Conservation (phyloP, 2,329 filamentous ascomycete species). For the Phyllachora maydis region DNA sequence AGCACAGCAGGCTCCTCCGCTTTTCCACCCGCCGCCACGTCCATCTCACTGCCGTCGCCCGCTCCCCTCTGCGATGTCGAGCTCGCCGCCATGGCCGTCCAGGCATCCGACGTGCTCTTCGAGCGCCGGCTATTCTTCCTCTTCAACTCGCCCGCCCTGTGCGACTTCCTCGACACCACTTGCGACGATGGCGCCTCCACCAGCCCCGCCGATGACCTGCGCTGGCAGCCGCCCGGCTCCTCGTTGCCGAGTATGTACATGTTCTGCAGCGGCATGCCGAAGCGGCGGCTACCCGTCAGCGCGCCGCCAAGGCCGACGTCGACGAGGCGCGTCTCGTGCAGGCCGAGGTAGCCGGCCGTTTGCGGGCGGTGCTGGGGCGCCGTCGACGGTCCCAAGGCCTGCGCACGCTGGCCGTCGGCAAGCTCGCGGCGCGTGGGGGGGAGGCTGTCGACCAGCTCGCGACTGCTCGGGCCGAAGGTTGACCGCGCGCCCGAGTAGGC, state of each 20-base stretch:
- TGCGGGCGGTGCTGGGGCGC: constrained; percentile 6
- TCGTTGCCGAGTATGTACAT: constrained; percentile 12
- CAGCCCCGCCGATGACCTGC: constrained; percentile 31
- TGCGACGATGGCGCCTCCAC: too few relatives aligned
- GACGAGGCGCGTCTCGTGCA: constrained; percentile 8
- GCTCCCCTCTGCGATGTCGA: too few relatives aligned
- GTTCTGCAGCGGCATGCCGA: constrained; percentile 6
- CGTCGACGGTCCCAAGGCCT: too few relatives aligned
- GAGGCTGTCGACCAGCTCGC: constrained; percentile 3
- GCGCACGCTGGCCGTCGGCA: too few relatives aligned
- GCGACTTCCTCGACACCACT: too few relatives aligned
- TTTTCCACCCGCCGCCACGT: too few relatives aligned
- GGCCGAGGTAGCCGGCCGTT: constrained; percentile 11
- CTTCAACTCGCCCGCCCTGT: too few relatives aligned
- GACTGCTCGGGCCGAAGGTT: constrained; percentile 1
- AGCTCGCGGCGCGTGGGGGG: background rate
- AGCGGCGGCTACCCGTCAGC: constrained; percentile 8
- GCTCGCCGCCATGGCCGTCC: too few relatives aligned
- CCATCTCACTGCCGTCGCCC: too few relatives aligned
- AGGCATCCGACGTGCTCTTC: too few relatives aligned
- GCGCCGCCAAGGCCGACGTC: constrained; percentile 10
- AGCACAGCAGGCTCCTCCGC: too few relatives aligned
- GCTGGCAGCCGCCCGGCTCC: constrained; percentile 10
- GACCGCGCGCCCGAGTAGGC: background rate
- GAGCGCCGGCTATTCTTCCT: too few relatives aligned